These are phyloP conservation scores for Trifolium dubium DNA, from an alignment of 306 rosid genomes.

Conservation along the genomic window DNA sequence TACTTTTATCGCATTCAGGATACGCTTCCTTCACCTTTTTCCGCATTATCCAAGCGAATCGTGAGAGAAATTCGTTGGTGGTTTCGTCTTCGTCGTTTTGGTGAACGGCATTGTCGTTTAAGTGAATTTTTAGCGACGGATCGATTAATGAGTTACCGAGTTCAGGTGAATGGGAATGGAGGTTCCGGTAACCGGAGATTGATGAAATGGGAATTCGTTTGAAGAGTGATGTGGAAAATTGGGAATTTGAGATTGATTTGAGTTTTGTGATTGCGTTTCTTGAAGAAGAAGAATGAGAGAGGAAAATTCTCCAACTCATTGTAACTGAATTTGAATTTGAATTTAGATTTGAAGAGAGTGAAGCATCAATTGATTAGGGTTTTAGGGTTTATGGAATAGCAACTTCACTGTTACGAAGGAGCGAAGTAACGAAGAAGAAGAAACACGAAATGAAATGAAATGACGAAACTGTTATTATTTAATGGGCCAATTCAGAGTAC, in stretches of 20 bases:
- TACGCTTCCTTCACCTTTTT: conserved; percentile 55
- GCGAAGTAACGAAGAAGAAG: not conserved
- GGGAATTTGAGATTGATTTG: conserved; percentile 45
- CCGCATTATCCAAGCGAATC: conserved; percentile 82
- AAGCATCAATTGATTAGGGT: conserved; percentile 33
- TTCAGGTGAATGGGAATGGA: conserved; percentile 45
- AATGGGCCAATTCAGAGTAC: not conserved
- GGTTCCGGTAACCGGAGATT: conserved; percentile 27
- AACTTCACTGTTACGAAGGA: not conserved
- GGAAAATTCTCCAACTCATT: conserved; percentile 58
- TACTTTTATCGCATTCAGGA: conserved; percentile 59
- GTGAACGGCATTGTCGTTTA: not conserved
- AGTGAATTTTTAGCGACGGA: conserved; percentile 13
- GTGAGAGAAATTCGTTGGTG: conserved; percentile 72
- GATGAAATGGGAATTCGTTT: conserved; percentile 27
- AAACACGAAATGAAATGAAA: conserved; percentile 3
- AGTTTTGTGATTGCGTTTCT: conserved; percentile 43
- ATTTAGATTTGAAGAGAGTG: not conserved
- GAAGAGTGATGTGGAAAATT: conserved; percentile 28
- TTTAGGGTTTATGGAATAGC: conserved; percentile 30
- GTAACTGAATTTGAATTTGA: not conserved
- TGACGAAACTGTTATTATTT: not conserved
- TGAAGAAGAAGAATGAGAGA: conserved; percentile 38
- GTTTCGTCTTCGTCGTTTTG: conserved; percentile 49
- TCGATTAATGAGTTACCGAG: conserved; percentile 36